Base-by-base conservation (phyloP, 352 stramenopile species). In the Stephanocyclus meneghinianus region DNA sequence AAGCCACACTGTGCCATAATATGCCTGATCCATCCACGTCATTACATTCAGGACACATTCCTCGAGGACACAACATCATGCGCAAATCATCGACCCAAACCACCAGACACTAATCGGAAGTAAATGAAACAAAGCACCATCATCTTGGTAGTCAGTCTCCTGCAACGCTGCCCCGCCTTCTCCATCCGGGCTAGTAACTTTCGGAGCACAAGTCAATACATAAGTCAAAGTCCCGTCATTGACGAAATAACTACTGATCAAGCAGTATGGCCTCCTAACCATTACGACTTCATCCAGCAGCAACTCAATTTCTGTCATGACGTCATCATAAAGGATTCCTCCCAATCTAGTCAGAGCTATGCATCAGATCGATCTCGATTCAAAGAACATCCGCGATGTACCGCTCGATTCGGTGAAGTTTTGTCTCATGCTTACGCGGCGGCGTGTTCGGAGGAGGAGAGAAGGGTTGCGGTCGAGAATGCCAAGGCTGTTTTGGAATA, bases 311-410 rank as follows among this genome's bases (percentile, higher is more conserved):
- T 55, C 5, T 55, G 47, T 11, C 47, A 11, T 11, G 13, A n/a
- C 47, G 18, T 55, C 13, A 26, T 55, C 47, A 11, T 26, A 15
- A 55, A 55, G 18, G 47, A 55, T 55, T 26, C 47, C 47, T 55
- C 15, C 15, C 5, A 55, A 55, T 26, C 6, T 5, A 7, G 3
- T 6, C 47, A 55, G 15, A n/a, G 13, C 6, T 26, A 55, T n/a
- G 15, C 47, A 7, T 15, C 47, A 15, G 18, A 55, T 55, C 47
- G 47, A 26, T 26, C 47, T n/a, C 13, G 47, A 55, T 55, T 55
- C 47, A 55, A 55, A 55, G 47, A 55, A 55, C 47, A 55, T 55
- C 47, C 47, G 18, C 47, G 47, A 55, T 55, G 47, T 26, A 55
- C 47, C 10, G 47, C 47, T 26, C 47, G 47, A n/a, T 55, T 55